Evolutionary conservation across 257 asterid species (phyloP).

Genomic region (Solanum boliviense): DNA sequence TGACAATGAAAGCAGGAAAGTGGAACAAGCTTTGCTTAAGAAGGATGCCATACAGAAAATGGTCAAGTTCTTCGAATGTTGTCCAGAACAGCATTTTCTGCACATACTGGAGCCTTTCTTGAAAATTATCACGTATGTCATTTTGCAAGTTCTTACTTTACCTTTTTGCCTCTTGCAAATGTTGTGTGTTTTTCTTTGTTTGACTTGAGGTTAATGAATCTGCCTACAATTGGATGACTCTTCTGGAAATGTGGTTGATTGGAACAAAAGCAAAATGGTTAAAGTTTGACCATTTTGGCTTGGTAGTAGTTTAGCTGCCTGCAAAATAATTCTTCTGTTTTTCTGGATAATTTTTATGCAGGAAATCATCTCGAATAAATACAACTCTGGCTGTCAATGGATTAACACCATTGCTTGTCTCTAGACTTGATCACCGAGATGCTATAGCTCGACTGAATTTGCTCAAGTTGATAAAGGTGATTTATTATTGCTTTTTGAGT

Average conservation of each 20-base stretch:
- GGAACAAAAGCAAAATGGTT: background rate
- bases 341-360: conserved; percentile 24
- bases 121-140: conserved; percentile 89
- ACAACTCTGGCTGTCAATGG: conserved; percentile 95
- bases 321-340: background rate
- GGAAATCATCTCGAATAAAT: conserved; percentile 94
- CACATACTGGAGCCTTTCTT: conserved; percentile 93
- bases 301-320: background rate
- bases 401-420: conserved; percentile 78
- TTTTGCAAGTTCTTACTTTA: background rate
- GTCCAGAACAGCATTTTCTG: conserved; percentile 93
- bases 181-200: background rate
- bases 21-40: conserved; percentile 81
- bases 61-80: conserved; percentile 81
- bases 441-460: conserved; percentile 93
- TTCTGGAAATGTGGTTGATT: background rate
- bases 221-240: background rate
- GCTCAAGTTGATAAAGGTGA: conserved; percentile 85
- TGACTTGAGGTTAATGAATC: background rate
- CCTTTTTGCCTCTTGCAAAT: background rate
- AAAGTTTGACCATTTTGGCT: background rate
- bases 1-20: conserved; percentile 85
- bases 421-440: conserved; percentile 87
- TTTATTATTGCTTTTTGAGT: conserved; percentile 1
- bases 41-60: conserved; percentile 89